phyloP scores from a whole-genome alignment of 73 alveolate species.

The Paramecium sonneborni region DNA sequence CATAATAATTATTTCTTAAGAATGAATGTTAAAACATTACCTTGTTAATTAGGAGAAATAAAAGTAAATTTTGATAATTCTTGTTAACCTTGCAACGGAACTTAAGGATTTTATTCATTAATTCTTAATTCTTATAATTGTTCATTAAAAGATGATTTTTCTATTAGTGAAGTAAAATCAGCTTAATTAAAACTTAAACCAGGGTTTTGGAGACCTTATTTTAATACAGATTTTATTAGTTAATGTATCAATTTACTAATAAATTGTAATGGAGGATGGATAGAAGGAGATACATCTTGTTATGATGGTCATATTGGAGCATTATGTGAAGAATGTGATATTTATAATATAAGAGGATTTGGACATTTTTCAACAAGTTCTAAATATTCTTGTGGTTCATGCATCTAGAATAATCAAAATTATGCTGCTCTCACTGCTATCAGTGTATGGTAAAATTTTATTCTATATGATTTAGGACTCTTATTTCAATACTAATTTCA shows the following conservation, averaged over 20 bases:
- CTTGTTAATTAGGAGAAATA: too few relatives aligned
- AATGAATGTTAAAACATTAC: too few relatives aligned
- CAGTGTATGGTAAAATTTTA: slow-evolving; percentile 26
- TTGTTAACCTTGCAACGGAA: background rate
- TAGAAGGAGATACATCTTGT: slow-evolving; percentile 33
- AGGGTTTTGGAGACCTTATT: slow-evolving; percentile 29
- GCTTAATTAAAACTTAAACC: background rate
- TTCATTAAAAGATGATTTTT: background rate
- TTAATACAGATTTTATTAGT: background rate
- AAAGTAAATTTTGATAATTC: too few relatives aligned
- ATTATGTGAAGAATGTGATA: slow-evolving; percentile 64
- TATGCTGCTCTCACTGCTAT: background rate
- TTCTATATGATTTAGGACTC: background rate
- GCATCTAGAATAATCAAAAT: background rate
- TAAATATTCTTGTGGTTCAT: slow-evolving; percentile 43
- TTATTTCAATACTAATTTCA: background rate
- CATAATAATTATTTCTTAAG: too few relatives aligned
- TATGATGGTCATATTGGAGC: slow-evolving; percentile 65
- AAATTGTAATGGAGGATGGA: slow-evolving; percentile 61
- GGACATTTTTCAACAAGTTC: slow-evolving; percentile 18
- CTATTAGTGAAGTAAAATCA: background rate
- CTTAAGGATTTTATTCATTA: background rate
- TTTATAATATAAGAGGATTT: background rate
- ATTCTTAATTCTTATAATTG: background rate
- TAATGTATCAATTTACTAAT: background rate